phyloP scores from a whole-genome alignment of 306 rosid species.

The Prunus mira region DNA sequence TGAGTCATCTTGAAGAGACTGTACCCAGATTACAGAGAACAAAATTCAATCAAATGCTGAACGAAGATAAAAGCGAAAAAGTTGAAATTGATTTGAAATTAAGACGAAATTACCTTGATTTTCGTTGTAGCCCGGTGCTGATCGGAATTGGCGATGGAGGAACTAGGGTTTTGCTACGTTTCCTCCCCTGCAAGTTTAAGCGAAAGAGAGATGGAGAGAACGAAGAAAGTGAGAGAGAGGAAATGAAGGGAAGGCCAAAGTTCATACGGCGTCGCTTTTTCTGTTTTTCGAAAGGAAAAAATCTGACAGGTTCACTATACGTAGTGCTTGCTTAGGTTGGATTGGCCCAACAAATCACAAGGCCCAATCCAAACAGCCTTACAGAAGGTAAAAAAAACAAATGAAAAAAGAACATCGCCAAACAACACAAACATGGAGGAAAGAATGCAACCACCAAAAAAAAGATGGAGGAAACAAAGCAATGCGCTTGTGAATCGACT shows the following conservation, averaged over 20 bases:
- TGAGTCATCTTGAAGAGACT: conserved; percentile 39
- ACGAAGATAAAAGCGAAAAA: background rate
- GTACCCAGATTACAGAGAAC: conserved; percentile 2
- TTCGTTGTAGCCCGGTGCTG: background rate
- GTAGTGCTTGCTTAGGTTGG: too few species aligned
- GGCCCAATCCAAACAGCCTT: too few species aligned
- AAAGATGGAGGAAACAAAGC: too few species aligned
- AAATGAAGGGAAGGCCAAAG: background rate
- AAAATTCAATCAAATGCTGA: background rate
- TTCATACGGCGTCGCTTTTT: conserved; percentile 4
- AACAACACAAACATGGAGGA: too few species aligned
- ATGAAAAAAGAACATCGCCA: too few species aligned
- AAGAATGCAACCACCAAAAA: too few species aligned
- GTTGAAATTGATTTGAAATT: background rate
- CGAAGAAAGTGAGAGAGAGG: background rate
- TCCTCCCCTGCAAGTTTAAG: conserved; percentile 29
- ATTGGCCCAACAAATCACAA: too few species aligned
- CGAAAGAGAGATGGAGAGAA: background rate
- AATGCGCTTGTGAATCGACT: too few species aligned
- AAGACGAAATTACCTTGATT: conserved; percentile 10
- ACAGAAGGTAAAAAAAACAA: too few species aligned
- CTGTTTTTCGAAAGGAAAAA: background rate
- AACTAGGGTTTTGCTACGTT: conserved; percentile 33
- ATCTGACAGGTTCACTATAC: background rate
- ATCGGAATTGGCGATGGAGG: conserved; percentile 11